Evolutionary conservation across 176 grass and related monocot species (phyloP), one percentile per base, ranked within the genome.

Genomic region (Bonia amplexicaulis): DNA sequence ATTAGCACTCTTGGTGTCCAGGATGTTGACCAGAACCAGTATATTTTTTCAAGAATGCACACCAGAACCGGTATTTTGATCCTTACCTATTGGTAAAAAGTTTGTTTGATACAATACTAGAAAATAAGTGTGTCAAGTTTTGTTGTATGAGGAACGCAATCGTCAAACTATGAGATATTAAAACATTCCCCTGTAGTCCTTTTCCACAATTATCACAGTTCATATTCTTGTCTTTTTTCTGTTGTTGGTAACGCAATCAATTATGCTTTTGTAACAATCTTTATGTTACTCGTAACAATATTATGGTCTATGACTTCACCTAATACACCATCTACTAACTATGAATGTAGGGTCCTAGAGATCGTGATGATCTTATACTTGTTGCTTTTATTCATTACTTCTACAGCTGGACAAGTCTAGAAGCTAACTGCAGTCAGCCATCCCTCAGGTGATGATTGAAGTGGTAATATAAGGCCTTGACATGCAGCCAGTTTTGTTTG

Each of bases 91-190:
- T 64, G n/a, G 25, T 79, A 9, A 63, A 47, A 46, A 17, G 1
- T 77, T 26, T 44, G 6, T 47, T 79, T 27, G 15, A 31, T 65
- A 44, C 54, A 78, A 62, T 40, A 48, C 7, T 48, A 48, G 58
- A 79, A 65, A 65, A 62, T 63, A 78, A 78, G 58, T 27, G 23
- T 65, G 16, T 48, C 14, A 63, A 33, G 44, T 65, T 79, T 78
- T 27, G 33, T 57, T 78, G 9, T 22, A 65, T 12, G 12, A 79
- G 22, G 26, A 48, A 65, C 19, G 23, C 14, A 13, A 29, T 15
- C 44, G 23, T 5, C 35, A 26, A 19, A 79, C 25, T 49, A 55
- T 55, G 46, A 22, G 1, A 75, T 75, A 57, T 19, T 74, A 26
- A 27, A 33, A 14, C 71, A 19, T 20, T 54, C 25, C 33, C 14